phyloP scores from a whole-genome alignment of 768 basidiomycete species.

The Boletus subcaerulescens region DNA sequence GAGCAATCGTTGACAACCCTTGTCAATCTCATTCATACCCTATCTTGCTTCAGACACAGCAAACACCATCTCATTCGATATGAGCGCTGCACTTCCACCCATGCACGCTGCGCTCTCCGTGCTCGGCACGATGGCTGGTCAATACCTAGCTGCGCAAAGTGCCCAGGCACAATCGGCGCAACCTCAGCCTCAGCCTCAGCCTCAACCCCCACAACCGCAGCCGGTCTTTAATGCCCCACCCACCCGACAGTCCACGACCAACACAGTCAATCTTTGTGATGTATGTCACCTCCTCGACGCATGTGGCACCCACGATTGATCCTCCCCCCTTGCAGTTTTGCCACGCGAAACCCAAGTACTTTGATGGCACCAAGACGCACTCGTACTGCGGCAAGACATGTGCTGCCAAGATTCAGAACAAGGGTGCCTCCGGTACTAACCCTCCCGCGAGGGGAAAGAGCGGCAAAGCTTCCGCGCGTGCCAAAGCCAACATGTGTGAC shows the following conservation, averaged over 20 bases:
- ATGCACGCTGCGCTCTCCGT: constrained; percentile 37
- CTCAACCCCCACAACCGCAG: constrained; percentile 23
- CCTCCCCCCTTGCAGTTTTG: constrained; percentile 41
- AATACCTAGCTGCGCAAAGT: constrained; percentile 33
- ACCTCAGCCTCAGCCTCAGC: constrained; percentile 1
- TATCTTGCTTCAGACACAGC: constrained; percentile 10
- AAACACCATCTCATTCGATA: constrained; percentile 15
- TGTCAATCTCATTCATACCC: constrained; percentile 5
- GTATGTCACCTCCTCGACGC: constrained; percentile 33
- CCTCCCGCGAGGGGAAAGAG: constrained; percentile 27
- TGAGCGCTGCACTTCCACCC: constrained; percentile 31
- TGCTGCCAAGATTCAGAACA: constrained; percentile 43
- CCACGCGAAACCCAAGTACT: constrained; percentile 52
- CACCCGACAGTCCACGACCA: constrained; percentile 21
- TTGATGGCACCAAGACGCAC: constrained; percentile 54
- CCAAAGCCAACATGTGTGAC: constrained; percentile 44
- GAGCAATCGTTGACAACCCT: constrained; percentile 19
- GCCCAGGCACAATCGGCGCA: constrained; percentile 29
- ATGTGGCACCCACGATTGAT: constrained; percentile 1
- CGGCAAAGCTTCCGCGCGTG: constrained; percentile 23
- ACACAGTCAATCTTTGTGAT: constrained; percentile 45
- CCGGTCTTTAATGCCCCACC: constrained; percentile 11
- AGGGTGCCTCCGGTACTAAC: constrained; percentile 23
- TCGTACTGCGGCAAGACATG: constrained; percentile 60
- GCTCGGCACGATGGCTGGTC: constrained; percentile 35